These are phyloP conservation scores for Periconia digitata DNA, from an alignment of 2,329 filamentous ascomycete species.

Conservation along the genomic window DNA sequence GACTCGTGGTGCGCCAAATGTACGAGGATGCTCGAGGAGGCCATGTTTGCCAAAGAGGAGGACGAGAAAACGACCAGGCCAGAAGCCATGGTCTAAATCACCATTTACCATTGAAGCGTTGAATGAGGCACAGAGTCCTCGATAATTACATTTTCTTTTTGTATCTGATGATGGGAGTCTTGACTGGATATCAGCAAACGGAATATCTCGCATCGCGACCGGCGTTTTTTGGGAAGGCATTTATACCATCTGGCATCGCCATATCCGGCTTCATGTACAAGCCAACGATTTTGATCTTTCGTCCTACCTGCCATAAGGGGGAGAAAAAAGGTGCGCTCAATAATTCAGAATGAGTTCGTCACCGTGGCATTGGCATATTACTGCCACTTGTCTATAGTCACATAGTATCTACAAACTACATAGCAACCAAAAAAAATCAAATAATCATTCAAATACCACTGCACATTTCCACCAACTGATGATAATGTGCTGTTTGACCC, in stretches of 20 bases:
- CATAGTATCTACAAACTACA: too few species aligned
- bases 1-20: constrained; percentile 53
- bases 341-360: background rate
- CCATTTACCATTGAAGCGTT: too few species aligned
- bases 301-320: background rate
- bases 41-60: constrained; percentile 50
- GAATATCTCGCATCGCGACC: background rate
- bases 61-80: constrained; percentile 32
- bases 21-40: constrained; percentile 52
- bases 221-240: constrained; percentile 1
- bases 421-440: too few species aligned
- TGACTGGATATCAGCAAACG: background rate
- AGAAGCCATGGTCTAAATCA: background rate
- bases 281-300: background rate
- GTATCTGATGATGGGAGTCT: background rate
- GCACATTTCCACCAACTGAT: too few species aligned
- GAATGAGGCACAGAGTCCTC: too few species aligned
- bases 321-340: background rate
- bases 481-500: too few species aligned
- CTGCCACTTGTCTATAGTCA: too few species aligned
- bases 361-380: too few species aligned
- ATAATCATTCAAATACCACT: too few species aligned
- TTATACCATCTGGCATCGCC: background rate
- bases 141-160: too few species aligned
- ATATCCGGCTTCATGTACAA: background rate